These are phyloP conservation scores for Cyberlindnera xishuangbannaensis DNA, from an alignment of 805 yeast species.

Conservation along the genomic window DNA sequence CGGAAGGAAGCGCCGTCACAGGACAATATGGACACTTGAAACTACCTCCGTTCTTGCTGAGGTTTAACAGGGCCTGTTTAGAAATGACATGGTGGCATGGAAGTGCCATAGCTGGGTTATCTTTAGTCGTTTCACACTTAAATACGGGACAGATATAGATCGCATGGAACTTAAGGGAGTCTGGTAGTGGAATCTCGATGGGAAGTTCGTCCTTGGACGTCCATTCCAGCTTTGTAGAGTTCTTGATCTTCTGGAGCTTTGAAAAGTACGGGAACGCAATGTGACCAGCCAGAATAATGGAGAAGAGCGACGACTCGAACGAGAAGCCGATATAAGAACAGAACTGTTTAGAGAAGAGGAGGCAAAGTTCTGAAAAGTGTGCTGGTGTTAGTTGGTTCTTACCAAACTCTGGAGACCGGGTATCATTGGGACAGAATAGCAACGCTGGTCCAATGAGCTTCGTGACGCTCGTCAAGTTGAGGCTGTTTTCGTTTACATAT, in stretches of 20 bases:
- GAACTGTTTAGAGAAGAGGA: constrained; percentile 41
- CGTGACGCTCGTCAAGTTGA: constrained; percentile 38
- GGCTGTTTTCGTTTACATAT: constrained; percentile 24
- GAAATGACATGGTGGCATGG: constrained; percentile 65
- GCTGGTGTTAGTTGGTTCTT: constrained; percentile 20
- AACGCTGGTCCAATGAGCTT: constrained; percentile 36
- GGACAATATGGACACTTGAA: constrained; percentile 78
- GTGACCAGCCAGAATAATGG: constrained; percentile 46
- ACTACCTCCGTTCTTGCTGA: constrained; percentile 37
- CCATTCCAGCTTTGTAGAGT: constrained; percentile 43
- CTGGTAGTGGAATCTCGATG: constrained; percentile 53
- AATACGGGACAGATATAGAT: constrained; percentile 68
- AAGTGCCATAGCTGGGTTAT: constrained; percentile 56
- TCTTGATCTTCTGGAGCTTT: constrained; percentile 41
- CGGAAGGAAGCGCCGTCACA: constrained; percentile 34
- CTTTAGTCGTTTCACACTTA: constrained; percentile 51
- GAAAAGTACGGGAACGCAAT: constrained; percentile 48
- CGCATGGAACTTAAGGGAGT: constrained; percentile 50
- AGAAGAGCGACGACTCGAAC: constrained; percentile 46
- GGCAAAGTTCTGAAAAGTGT: constrained; percentile 26
- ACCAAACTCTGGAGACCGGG: constrained; percentile 17
- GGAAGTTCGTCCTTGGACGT: constrained; percentile 55
- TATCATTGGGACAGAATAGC: no score
- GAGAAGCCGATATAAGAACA: constrained; percentile 44
- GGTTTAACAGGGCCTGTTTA: constrained; percentile 42